Percentiles rank a stretch among this genome's conserved stretches.
These are phyloP conservation scores for Echria macrotheca DNA, from an alignment of 495 filamentous ascomycete species.

Conservation along the genomic window DNA sequence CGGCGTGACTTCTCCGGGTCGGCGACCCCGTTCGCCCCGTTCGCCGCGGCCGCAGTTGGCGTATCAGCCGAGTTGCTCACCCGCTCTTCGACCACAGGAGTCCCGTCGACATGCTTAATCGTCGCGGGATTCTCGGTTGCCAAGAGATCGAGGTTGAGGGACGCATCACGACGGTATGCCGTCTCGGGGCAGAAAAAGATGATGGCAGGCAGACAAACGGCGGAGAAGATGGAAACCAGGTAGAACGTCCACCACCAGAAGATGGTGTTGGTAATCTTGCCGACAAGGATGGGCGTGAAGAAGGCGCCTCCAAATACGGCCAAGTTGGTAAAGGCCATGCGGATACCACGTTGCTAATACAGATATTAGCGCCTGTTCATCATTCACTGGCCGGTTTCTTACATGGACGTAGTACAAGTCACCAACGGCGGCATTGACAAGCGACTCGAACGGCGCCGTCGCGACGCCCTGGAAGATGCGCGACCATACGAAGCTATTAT, in stretches of 20 bases:
- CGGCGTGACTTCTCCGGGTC: not conserved
- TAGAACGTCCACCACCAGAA: constrained; percentile 79
- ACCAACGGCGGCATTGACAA: constrained; percentile 72
- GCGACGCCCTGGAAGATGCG: constrained; percentile 71
- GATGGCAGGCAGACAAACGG: constrained; percentile 55
- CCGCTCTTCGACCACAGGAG: not conserved
- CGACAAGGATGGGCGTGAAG: constrained; percentile 82
- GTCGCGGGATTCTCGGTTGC: constrained; percentile 10
- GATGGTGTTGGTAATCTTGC: constrained; percentile 71
- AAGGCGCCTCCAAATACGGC: constrained; percentile 89
- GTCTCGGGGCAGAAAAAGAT: constrained; percentile 85
- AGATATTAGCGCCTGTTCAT: constrained; percentile 10
- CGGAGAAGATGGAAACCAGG: constrained; percentile 66
- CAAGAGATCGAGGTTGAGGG: constrained; percentile 55
- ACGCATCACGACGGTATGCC: constrained; percentile 59
- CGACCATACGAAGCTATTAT: constrained; percentile 67
- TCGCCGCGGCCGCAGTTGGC: too few relatives aligned
- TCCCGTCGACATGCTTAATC: not conserved
- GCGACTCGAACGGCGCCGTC: constrained; percentile 67
- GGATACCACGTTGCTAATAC: constrained; percentile 65
- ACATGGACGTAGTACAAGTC: constrained; percentile 76
- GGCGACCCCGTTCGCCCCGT: not conserved
- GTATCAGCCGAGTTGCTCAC: not conserved
- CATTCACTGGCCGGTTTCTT: constrained; percentile 26
- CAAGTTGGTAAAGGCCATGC: constrained; percentile 88